Evolutionary conservation across 2,329 filamentous ascomycete species (phyloP), one percentile per base, ranked within the genome.

Genomic region (Drechslerella coelobrocha): DNA sequence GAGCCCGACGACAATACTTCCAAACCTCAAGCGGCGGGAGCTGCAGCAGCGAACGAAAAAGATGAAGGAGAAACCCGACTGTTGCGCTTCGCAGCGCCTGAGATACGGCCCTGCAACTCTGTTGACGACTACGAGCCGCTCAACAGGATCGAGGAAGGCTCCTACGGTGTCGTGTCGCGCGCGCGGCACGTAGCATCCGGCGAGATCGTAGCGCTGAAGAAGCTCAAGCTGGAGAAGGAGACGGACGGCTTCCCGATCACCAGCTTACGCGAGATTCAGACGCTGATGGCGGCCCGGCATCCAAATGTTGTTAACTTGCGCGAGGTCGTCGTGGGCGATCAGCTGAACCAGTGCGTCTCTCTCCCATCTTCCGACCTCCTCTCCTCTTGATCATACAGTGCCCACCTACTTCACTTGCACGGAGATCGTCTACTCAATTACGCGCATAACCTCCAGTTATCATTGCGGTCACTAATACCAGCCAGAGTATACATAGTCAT

Each of bases 81-180:
- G 1, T 79, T 97, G 43, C 86, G 89, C 9, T 92, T 95, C 77
- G 84, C 89, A 8, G 82, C 83, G 12, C 84, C 85, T 8, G 79
- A 81, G 86, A 84, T 85, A 54, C 82, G 81, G 63, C 83, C 85
- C 2, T 89, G 89, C 77, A 84, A 89, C 69, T 90, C 90, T 77
- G 89, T 96, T 24, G 89, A 93, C 77, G 88, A 91, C 77, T 99
- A 92, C 80, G 90, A 97, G 76, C 89, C 90, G 75, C 83, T 99
- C 63, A 99, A 99, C 79, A 90, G 94, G 78, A 99, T 99, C 76
- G 94, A 97, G 79, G 94, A 99, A 81, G 94, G 94, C 34, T 92
- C 92, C 7, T 99, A 99, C 79, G 94, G 94, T 48, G 93, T 88
- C 85, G 94, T 99, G 2, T 92, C 92, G 60, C 85, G 94, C 65